Conservation (phyloP, 1,284 basidiomycete genomes). For the Quambalaria eucalypti region DNA sequence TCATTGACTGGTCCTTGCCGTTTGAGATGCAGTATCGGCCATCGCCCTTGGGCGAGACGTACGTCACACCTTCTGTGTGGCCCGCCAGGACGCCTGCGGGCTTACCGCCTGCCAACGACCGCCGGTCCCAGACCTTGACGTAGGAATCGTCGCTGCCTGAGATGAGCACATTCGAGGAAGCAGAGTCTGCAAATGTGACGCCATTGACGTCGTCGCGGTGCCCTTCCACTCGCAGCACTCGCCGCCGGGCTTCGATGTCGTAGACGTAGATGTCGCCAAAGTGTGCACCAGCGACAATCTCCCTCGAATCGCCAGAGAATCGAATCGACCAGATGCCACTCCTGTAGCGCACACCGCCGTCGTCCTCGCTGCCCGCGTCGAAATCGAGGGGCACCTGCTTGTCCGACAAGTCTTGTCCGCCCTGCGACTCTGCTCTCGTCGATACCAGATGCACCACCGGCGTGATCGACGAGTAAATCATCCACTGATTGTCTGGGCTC, state of each 20-base stretch:
- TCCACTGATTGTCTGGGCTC: constrained; percentile 82
- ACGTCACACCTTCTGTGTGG: constrained; percentile 64
- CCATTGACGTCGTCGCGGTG: constrained; percentile 86
- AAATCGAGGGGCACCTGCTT: constrained; percentile 45
- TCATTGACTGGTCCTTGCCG: constrained; percentile 86
- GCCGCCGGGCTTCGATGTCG: constrained; percentile 69
- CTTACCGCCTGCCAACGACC: constrained; percentile 66
- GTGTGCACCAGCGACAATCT: constrained; percentile 60
- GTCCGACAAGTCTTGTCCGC: constrained; percentile 15
- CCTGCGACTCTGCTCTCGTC: constrained; percentile 51
- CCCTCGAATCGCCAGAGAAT: constrained; percentile 89
- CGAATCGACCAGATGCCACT: constrained; percentile 74
- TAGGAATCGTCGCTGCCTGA: constrained; percentile 89
- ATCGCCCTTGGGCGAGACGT: constrained; percentile 56
- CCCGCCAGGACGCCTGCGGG: constrained; percentile 87
- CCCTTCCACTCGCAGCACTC: constrained; percentile 72
- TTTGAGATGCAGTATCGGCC: constrained; percentile 94
- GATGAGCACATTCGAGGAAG: constrained; percentile 82
- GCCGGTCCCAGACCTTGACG: constrained; percentile 89
- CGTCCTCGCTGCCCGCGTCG: constrained; percentile 47
- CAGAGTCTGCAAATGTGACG: constrained; percentile 86
- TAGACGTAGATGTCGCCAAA: constrained; percentile 67
- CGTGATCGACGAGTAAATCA: constrained; percentile 62
- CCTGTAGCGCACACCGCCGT: constrained; percentile 32
- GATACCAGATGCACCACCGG: constrained; percentile 74